Evolutionary conservation across 2,329 filamentous ascomycete species (phyloP).

Genomic region (Dactylella cylindrospora): DNA sequence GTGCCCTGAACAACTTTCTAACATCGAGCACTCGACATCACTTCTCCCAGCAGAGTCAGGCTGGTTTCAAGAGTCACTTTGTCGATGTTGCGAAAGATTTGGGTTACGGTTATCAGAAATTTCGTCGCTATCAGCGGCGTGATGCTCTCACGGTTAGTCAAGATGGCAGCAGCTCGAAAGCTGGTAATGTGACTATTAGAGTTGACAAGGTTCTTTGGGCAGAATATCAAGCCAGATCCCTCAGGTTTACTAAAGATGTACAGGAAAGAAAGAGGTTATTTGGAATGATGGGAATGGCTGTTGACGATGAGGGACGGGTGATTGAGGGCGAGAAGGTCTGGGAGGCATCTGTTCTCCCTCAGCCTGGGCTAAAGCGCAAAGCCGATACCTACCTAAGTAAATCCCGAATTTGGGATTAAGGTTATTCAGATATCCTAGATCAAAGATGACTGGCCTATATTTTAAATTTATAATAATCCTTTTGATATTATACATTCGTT

Average conservation of each 20-base stretch:
- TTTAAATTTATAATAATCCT: too few relatives aligned
- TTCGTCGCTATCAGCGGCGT: not conserved
- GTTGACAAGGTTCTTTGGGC: not conserved
- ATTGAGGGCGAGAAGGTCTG: too few relatives aligned
- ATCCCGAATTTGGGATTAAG: too few relatives aligned
- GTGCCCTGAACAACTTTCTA: conserved; percentile 3
- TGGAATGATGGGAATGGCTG: not conserved
- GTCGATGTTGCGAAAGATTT: not conserved
- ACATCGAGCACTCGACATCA: not conserved
- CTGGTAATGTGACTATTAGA: not conserved
- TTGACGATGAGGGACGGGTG: not conserved
- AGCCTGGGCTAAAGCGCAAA: too few relatives aligned
- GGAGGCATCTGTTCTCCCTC: too few relatives aligned
- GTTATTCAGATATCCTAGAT: too few relatives aligned
- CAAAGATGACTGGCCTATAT: too few relatives aligned
- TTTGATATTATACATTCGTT: too few relatives aligned
- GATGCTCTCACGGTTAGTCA: not conserved
- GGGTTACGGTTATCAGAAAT: not conserved
- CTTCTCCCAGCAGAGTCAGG: not conserved
- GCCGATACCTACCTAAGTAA: too few relatives aligned
- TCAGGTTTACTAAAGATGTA: not conserved
- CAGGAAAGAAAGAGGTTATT: not conserved
- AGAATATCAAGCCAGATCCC: not conserved
- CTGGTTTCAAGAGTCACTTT: not conserved
- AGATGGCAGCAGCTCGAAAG: not conserved